These are phyloP conservation scores for Dipodascus albidus DNA, from an alignment of 805 yeast genomes.

Conservation along the genomic window DNA sequence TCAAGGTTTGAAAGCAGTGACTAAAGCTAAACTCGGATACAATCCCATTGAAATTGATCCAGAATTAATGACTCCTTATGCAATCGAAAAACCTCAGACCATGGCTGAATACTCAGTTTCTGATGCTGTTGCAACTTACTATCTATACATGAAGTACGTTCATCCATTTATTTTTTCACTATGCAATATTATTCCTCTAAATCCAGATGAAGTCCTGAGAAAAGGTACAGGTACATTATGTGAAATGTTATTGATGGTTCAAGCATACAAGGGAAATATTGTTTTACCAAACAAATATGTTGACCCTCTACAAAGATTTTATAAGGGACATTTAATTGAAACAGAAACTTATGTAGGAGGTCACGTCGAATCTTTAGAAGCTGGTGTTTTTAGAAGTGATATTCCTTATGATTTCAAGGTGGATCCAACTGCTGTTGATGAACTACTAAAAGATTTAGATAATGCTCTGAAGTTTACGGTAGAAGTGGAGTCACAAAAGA, in stretches of 20 bases:
- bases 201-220: constrained; percentile 91
- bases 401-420: constrained; percentile 61
- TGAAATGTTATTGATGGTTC: constrained; percentile 93
- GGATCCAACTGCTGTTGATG: constrained; percentile 76
- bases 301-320: constrained; percentile 90
- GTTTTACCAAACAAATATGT: constrained; percentile 85
- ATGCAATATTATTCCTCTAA: constrained; percentile 88
- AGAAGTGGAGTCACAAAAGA: constrained; percentile 65
- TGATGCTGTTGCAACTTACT: constrained; percentile 98
- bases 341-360: constrained; percentile 99
- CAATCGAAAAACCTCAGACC: constrained; percentile 83
- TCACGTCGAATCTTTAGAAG: constrained; percentile 93
- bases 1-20: constrained; percentile 96
- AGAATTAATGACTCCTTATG: constrained; percentile 96
- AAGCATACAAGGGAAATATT: constrained; percentile 71
- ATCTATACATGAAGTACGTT: constrained; percentile 89
- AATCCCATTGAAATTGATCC: constrained; percentile 96
- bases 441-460: constrained; percentile 59
- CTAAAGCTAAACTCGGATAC: constrained; percentile 89
- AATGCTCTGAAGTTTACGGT: constrained; percentile 73
- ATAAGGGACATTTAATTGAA: constrained; percentile 86
- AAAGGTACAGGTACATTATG: constrained; percentile 98
- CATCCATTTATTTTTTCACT: constrained; percentile 94
- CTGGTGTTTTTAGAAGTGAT: constrained; percentile 95
- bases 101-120: constrained; percentile 96